A percentile compares a stretch with the other conserved stretches of the same genome.
phyloP scores from a whole-genome alignment of 108 stramenopile species.

The Seminavis robusta region DNA sequence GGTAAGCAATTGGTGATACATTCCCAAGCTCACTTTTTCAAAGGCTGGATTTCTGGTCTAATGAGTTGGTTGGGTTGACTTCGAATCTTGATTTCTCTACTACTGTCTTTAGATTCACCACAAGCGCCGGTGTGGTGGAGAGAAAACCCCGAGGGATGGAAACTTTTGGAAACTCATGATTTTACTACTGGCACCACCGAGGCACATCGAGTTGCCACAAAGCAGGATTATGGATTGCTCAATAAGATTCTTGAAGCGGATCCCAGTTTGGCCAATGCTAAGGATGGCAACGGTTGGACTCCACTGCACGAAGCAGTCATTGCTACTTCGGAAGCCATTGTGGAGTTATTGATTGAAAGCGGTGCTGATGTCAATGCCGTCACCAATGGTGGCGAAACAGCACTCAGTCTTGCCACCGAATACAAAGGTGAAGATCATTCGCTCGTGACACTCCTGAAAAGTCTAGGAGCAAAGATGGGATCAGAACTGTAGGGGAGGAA shows the following conservation, averaged over 20 bases:
- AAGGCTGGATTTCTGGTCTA: slow-evolving; percentile 2
- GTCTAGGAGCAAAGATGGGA: slow-evolving; percentile 69
- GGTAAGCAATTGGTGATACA: no score
- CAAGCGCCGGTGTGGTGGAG: slow-evolving; percentile 38
- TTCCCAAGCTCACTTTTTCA: no score
- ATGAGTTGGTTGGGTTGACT: background rate
- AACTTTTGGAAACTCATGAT: background rate
- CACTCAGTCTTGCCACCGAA: slow-evolving; percentile 54
- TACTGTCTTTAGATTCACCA: no score
- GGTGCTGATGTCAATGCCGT: slow-evolving; percentile 67
- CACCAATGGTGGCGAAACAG: slow-evolving; percentile 50
- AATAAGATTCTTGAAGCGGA: background rate
- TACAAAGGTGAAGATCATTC: slow-evolving; percentile 51
- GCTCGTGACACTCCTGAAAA: slow-evolving; percentile 45
- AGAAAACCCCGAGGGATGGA: slow-evolving; percentile 36
- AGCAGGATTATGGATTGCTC: no score
- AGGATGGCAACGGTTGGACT: slow-evolving; percentile 15
- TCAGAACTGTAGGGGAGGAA: no score
- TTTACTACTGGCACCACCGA: no score
- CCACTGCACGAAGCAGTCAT: slow-evolving; percentile 27
- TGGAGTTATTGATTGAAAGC: no score
- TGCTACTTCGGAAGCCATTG: background rate
- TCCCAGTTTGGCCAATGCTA: background rate
- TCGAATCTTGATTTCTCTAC: no score
- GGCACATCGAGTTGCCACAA: no score